Evolutionary conservation across 371 early-diverging fungal genomes (phyloP).

Genomic region (Mucor irregularis): DNA sequence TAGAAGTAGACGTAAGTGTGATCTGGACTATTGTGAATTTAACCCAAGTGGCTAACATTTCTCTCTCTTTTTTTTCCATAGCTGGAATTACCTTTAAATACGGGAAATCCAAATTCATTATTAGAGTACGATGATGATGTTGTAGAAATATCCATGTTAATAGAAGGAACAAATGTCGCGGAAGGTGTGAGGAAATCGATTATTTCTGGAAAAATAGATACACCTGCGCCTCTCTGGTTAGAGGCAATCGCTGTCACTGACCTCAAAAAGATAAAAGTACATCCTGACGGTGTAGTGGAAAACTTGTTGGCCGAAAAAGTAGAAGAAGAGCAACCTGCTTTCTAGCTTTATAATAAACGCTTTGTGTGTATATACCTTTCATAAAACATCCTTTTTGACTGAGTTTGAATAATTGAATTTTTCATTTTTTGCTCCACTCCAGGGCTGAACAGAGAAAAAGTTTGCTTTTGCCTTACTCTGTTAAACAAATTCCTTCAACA

Average conservation of each 20-base stretch:
- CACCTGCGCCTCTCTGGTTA: slow-evolving; percentile 47
- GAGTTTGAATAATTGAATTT: neutral
- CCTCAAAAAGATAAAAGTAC: slow-evolving; percentile 17
- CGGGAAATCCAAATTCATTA: neutral
- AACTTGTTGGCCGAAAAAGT: neutral
- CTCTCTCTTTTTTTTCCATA: neutral
- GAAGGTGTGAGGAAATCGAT: slow-evolving; percentile 48
- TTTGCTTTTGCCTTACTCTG: neutral
- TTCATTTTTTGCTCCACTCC: neutral
- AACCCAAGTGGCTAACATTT: no score
- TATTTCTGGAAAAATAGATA: slow-evolving; percentile 35
- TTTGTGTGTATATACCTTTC: no score
- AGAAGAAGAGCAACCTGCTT: no score
- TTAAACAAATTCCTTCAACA: slow-evolving; percentile 10
- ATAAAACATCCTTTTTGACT: neutral
- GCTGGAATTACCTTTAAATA: slow-evolving; percentile 6
- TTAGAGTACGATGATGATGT: neutral
- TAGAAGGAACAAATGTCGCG: slow-evolving; percentile 54
- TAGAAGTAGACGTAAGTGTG: slow-evolving; percentile 24
- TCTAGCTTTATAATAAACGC: no score
- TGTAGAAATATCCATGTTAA: slow-evolving; percentile 8
- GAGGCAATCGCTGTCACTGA: slow-evolving; percentile 26
- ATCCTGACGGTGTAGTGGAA: slow-evolving; percentile 16
- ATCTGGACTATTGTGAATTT: neutral
- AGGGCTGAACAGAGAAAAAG: no score